Conservation (phyloP, 495 filamentous ascomycete species). For the Talaromyces thailandensis region DNA sequence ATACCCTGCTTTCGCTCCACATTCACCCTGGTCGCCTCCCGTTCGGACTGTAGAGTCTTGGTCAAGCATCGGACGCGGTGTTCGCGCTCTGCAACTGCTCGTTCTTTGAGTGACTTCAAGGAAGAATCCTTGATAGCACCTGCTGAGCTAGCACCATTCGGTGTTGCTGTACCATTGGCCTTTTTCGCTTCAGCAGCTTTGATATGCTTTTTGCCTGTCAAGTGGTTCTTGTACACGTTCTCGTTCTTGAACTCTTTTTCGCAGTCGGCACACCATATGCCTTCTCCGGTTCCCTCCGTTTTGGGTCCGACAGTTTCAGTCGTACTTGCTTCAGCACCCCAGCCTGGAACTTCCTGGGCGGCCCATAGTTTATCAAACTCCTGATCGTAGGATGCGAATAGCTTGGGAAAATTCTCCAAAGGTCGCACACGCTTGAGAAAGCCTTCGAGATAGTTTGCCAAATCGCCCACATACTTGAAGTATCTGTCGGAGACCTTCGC, state of each 20-base stretch:
- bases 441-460: constrained; percentile 74
- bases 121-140: constrained; percentile 15
- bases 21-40: constrained; percentile 79
- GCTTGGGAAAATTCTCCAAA: constrained; percentile 70
- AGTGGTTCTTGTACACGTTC: constrained; percentile 84
- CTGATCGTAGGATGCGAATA: constrained; percentile 63
- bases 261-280: constrained; percentile 80
- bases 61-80: constrained; percentile 71
- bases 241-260: constrained; percentile 92
- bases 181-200: constrained; percentile 59
- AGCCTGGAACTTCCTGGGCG: constrained; percentile 67
- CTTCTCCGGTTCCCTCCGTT: constrained; percentile 55
- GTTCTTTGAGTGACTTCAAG: constrained; percentile 65
- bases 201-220: constrained; percentile 86
- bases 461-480: constrained; percentile 74
- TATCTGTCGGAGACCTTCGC: constrained; percentile 89
- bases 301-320: constrained; percentile 36
- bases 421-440: constrained; percentile 77
- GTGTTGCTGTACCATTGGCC: constrained; percentile 25
- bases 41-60: constrained; percentile 64
- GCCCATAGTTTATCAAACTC: constrained; percentile 83
- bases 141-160: constrained; percentile 14
- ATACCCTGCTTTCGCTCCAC: constrained; percentile 91
- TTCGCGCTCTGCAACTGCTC: constrained; percentile 83
- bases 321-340: constrained; percentile 51